Conservation (phyloP, 225 moss, liverwort and hornwort genomes). For the Asterella californica region DNA sequence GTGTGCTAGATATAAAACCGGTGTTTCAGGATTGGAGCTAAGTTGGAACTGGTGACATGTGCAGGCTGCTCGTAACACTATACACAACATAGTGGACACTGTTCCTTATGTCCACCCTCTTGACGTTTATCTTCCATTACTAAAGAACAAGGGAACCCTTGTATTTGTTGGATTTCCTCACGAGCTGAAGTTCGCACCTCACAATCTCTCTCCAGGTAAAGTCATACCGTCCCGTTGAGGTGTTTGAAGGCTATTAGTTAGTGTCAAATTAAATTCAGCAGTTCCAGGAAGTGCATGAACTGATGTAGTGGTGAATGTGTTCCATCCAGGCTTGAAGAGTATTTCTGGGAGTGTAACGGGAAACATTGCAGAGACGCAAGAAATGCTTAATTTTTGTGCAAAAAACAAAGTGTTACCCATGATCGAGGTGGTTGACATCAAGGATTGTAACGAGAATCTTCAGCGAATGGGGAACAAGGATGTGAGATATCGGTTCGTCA, state of each 20-base stretch:
- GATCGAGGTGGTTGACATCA: conserved; percentile 50
- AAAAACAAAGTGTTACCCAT: conserved; percentile 45
- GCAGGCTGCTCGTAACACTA: conserved; percentile 4
- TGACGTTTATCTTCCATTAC: conserved; percentile 4
- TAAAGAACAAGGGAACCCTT: not conserved
- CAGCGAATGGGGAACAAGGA: conserved; percentile 50
- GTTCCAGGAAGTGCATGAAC: not conserved
- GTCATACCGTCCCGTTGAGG: not conserved
- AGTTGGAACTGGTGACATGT: not conserved
- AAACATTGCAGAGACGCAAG: conserved; percentile 52
- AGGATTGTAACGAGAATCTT: conserved; percentile 51
- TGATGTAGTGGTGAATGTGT: not conserved
- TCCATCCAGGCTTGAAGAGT: conserved; percentile 35
- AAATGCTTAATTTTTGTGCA: conserved; percentile 59
- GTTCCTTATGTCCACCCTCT: not conserved
- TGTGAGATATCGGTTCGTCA: conserved; percentile 64
- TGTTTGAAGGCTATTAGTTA: not conserved
- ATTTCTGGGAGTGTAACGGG: conserved; percentile 51
- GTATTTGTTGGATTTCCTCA: conserved; percentile 9
- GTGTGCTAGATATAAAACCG: not conserved
- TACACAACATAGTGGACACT: conserved; percentile 15
- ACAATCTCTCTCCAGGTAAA: not conserved
- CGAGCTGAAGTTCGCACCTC: conserved; percentile 2
- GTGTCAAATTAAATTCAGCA: not conserved
- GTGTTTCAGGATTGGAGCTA: not conserved